A percentile compares a stretch with the other conserved stretches of the same genome.
These are phyloP conservation scores for Botrytis paeoniae DNA, from an alignment of 2,329 filamentous ascomycete species.

Conservation along the genomic window DNA sequence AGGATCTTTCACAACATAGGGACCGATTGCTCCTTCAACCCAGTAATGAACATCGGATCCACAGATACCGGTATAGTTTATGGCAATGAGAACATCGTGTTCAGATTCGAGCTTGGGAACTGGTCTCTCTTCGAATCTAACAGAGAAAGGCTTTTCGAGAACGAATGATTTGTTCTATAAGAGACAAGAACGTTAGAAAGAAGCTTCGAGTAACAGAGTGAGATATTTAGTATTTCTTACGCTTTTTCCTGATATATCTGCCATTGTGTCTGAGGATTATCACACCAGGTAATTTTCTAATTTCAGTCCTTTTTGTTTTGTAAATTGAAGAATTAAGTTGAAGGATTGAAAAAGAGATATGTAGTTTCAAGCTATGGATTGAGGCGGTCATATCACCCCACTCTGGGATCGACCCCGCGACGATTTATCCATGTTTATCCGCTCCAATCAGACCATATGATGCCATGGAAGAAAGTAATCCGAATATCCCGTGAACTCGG, in stretches of 20 bases:
- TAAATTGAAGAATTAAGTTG: neutral
- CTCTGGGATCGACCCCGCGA: conserved; percentile 19
- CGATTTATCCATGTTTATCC: conserved; percentile 30
- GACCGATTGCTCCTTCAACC: conserved; percentile 64
- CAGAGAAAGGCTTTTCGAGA: conserved; percentile 37
- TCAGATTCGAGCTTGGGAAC: conserved; percentile 44
- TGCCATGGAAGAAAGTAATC: neutral
- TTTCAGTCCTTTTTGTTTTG: neutral
- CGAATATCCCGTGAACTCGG: neutral
- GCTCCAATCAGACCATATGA: conserved; percentile 28
- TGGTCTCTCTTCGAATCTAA: conserved; percentile 37
- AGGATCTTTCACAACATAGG: conserved; percentile 63
- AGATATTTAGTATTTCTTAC: conserved; percentile 16
- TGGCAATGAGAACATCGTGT: conserved; percentile 60
- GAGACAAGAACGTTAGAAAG: conserved; percentile 13
- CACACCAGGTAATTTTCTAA: neutral
- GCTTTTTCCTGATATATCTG: conserved; percentile 24
- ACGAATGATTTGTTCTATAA: conserved; percentile 42
- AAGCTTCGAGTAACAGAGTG: neutral
- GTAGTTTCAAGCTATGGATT: conserved; percentile 7
- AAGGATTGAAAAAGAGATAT: neutral
- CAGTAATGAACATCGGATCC: conserved; percentile 71
- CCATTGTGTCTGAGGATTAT: conserved; percentile 19
- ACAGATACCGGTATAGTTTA: conserved; percentile 66
- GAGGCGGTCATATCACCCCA: conserved; percentile 20